Base-by-base conservation (phyloP, 805 yeast genomes). In the Suhomyces kilbournensis region DNA sequence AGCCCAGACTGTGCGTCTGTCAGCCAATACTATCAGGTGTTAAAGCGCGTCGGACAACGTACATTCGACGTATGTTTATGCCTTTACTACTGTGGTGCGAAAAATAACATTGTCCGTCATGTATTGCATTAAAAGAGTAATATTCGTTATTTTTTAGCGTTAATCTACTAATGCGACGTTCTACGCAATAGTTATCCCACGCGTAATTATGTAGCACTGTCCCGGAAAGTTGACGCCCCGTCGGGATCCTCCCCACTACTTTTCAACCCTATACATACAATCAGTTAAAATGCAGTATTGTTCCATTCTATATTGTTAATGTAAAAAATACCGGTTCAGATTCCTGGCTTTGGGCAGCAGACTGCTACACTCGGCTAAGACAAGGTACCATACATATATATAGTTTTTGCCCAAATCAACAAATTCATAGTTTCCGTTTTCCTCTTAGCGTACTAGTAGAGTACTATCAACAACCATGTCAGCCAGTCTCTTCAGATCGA, bases 401-500 rank as follows among this genome's bases (percentile, higher is more conserved):
- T 17, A 38, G 22, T 19, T 38, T 38, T 38, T 38, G 42, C 42
- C 42, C 12, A 19, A 38, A 38, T 38, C 42, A 38, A 38, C 42
- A 38, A 35, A 38, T 38, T 38, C n/a, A 17, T 9, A n/a, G 7
- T 8, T 38, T 38, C 20, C 42, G 42, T 17, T 19, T 38, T 38
- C 20, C 23, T 28, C n/a, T 19, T 19, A 19, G 42, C 23, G 42
- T 38, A n/a, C 35, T 15, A 28, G 26, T 20, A 43, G 7, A 32
- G 43, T 14, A 25, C 49, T 39, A 14, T 12, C 12, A 22, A 15
- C 49, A 28, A 45, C 40, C 32, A 66, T 65, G 69, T 58, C 69
- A 2, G 28, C 64, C 8, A 47, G 60, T 44, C 61, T 65, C 39
- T 65, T 68, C 51, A 60, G 58, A 53, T 57, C 68, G 2, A 66